phyloP scores from a whole-genome alignment of 192 early-diverging fungal species.

The Allomyces arbusculus region DNA sequence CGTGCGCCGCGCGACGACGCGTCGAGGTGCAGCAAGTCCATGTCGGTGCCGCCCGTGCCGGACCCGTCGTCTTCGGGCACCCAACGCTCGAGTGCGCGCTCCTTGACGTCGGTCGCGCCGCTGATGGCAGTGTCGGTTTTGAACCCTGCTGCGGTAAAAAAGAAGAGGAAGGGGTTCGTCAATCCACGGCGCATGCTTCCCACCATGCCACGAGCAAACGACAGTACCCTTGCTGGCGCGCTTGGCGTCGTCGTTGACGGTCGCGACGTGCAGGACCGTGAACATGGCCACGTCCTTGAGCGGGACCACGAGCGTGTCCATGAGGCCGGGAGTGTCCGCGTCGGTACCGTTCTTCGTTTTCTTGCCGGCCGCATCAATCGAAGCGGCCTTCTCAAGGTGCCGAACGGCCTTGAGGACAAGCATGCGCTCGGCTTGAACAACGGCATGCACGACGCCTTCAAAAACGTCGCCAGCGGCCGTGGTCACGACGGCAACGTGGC shows the following conservation, averaged over 20 bases:
- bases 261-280: not conserved
- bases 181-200: too few species aligned
- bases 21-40: conserved; percentile 10
- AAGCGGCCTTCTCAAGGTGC: not conserved
- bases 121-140: conserved; percentile 83
- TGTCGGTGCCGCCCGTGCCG: not conserved
- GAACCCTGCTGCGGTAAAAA: conserved; percentile 26
- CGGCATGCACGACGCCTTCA: not conserved
- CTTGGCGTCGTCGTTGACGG: not conserved
- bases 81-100: conserved; percentile 77
- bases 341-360: not conserved
- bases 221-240: not conserved
- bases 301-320: not conserved
- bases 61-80: conserved; percentile 41
- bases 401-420: not conserved
- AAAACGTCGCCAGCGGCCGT: not conserved
- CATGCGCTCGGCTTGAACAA: not conserved
- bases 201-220: not conserved
- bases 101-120: conserved; percentile 34
- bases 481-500: not conserved
- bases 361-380: not conserved
- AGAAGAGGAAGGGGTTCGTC: not conserved
- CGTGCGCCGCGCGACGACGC: conserved; percentile 9
- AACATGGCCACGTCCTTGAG: not conserved
- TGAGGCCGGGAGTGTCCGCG: not conserved